phyloP scores from a whole-genome alignment of 345 rosid species.

The Citrus medica region DNA sequence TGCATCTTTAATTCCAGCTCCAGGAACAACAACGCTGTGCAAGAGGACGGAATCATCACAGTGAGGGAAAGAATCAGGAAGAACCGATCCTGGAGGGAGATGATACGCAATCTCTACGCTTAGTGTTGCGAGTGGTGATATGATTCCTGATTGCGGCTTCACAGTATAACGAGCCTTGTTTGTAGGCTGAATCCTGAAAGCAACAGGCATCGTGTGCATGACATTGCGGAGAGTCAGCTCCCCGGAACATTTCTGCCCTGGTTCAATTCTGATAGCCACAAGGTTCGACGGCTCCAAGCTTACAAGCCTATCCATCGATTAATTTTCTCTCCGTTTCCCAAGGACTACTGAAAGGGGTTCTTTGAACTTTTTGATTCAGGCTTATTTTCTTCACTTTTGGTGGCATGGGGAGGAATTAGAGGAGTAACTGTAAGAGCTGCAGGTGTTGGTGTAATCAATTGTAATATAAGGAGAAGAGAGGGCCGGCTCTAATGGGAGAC shows the following conservation, averaged over 20 bases:
- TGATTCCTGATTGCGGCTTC: slow-evolving; percentile 59
- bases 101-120: slow-evolving; percentile 43
- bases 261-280: slow-evolving; percentile 42
- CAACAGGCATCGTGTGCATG: slow-evolving; percentile 75
- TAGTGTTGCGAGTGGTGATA: slow-evolving; percentile 42
- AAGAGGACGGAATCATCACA: too few species aligned
- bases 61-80: too few species aligned
- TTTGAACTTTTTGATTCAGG: neutral
- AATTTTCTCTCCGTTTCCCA: neutral
- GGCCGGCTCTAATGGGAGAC: slow-evolving; percentile 40
- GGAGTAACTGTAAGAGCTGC: neutral
- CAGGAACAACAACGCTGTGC: too few species aligned
- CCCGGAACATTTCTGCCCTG: slow-evolving; percentile 48
- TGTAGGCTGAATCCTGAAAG: slow-evolving; percentile 45
- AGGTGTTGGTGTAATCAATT: neutral
- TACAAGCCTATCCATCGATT: slow-evolving; percentile 54
- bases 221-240: slow-evolving; percentile 62
- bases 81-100: too few species aligned
- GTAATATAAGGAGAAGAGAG: slow-evolving; percentile 1
- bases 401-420: neutral
- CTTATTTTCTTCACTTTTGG: neutral
- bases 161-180: slow-evolving; percentile 40
- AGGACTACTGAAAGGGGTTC: neutral
- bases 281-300: slow-evolving; percentile 56
- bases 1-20: too few species aligned